Base-by-base conservation (phyloP, 306 rosid genomes). In the Purshia tridentata region DNA sequence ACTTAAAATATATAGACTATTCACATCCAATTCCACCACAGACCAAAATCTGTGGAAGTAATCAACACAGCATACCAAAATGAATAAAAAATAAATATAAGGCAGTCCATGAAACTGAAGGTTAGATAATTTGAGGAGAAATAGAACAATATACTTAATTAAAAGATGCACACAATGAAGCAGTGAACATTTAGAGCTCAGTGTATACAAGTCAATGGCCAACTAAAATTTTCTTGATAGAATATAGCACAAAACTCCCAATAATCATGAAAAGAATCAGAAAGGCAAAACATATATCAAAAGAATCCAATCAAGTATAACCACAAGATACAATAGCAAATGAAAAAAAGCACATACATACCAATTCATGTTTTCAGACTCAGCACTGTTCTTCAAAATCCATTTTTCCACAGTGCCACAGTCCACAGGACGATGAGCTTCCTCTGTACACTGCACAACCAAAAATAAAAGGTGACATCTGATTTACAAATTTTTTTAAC, bases 291-390 rank as follows among this genome's bases (percentile, higher is more conserved):
- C 20, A 67, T 15, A 16, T 67, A 66, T 50, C 16, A 15, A 50
- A 67, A 49, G n/a, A 69, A 69, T 52, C 13, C 50, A 52, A 23
- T 44, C 4, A 69, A 19, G 50, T 40, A 11, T 4, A 69, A 53
- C 37, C 61, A 69, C 50, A 19, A 37, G 49, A 40, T 52, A 69
- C 7, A 51, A 69, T 69, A 52, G 50, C 6, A 11, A 63, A 19
- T 40, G 63, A 18, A 40, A 18, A 69, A 9, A 12, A 39, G 53
- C 39, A 18, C 35, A 39, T 37, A 49, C 68, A 46, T 77, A 86
- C 96, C 98, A 93, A 74, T 93, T 91, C 97, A 89, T 93, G 72
- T 91, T 93, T 85, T 91, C 97, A 72, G 98, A 89, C 84, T 91
- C 97, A 5, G 97, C 94, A 83, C 91, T 91, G 77, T 91, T 93